Conservation (phyloP, 768 basidiomycete genomes). For the Suillus discolor region DNA sequence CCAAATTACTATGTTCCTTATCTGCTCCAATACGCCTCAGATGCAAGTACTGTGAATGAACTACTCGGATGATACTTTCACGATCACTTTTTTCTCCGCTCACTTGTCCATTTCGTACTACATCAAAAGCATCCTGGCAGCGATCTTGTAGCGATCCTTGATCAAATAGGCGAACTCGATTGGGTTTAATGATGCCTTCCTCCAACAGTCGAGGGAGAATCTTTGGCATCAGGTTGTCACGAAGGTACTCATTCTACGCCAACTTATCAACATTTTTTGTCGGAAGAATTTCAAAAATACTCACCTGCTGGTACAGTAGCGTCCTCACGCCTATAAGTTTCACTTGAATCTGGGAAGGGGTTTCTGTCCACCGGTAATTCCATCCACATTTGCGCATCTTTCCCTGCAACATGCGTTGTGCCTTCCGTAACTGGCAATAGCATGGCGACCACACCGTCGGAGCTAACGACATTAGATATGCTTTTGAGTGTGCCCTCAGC, state of each 20-base stretch:
- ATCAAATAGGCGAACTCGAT: constrained; percentile 41
- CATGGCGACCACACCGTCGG: constrained; percentile 43
- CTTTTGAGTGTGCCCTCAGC: constrained; percentile 37
- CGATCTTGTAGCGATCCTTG: constrained; percentile 46
- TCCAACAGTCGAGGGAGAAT: constrained; percentile 47
- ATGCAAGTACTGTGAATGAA: too few species aligned
- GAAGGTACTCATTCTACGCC: constrained; percentile 42
- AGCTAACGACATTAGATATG: constrained; percentile 40
- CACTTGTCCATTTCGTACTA: constrained; percentile 49
- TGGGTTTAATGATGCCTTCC: constrained; percentile 43
- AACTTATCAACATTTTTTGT: constrained; percentile 7
- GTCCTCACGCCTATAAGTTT: constrained; percentile 43
- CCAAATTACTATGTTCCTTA: too few species aligned
- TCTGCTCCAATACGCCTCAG: too few species aligned
- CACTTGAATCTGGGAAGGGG: constrained; percentile 40
- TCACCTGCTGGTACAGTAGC: constrained; percentile 43
- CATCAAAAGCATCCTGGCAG: constrained; percentile 40
- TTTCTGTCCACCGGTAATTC: constrained; percentile 38
- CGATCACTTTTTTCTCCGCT: constrained; percentile 53
- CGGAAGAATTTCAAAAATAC: constrained; percentile 8
- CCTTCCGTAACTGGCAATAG: constrained; percentile 52
- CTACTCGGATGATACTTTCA: constrained; percentile 32
- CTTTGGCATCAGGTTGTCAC: constrained; percentile 45
- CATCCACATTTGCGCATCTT: constrained; percentile 27
- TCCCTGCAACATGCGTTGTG: constrained; percentile 16